These are phyloP conservation scores for Chaetomiaceae sp. DNA, from an alignment of 2,329 filamentous ascomycete species.

Conservation along the genomic window DNA sequence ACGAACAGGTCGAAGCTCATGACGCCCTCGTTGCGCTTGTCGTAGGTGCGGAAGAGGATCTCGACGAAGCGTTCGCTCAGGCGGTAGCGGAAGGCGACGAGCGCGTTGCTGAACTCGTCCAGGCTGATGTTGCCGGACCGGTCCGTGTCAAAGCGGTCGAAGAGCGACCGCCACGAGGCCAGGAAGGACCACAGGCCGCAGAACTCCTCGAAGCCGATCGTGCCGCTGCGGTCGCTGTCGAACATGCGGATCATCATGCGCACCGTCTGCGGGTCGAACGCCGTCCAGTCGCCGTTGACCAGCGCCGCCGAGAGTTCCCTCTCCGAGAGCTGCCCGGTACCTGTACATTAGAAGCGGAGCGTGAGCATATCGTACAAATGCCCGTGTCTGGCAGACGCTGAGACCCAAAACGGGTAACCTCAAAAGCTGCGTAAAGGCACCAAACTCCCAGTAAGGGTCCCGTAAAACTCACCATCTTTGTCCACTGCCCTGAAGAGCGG, in stretches of 20 bases:
- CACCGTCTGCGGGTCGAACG: conserved; percentile 90
- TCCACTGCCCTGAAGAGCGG: conserved; percentile 89
- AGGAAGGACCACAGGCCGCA: conserved; percentile 95
- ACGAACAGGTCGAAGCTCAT: conserved; percentile 97
- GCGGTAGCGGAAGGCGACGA: conserved; percentile 89
- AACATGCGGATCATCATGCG: conserved; percentile 99
- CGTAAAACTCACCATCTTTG: conserved; percentile 57
- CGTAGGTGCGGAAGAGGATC: conserved; percentile 82
- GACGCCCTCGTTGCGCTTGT: conserved; percentile 63
- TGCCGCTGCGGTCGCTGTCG: conserved; percentile 81
- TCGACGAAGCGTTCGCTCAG: conserved; percentile 78
- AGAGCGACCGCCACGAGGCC: conserved; percentile 86
- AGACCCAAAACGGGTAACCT: too few relatives aligned
- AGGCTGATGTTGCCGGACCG: conserved; percentile 79
- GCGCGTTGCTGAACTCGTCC: conserved; percentile 80
- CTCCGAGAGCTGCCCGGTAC: conserved; percentile 77
- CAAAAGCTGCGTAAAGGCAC: too few relatives aligned
- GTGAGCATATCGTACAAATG: not conserved
- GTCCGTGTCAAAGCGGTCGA: conserved; percentile 91
- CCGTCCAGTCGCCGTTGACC: conserved; percentile 90
- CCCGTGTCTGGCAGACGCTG: not conserved
- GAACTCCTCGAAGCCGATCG: conserved; percentile 93
- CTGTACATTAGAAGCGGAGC: conserved; percentile 32
- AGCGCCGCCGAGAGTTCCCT: conserved; percentile 81
- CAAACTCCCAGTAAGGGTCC: too few relatives aligned